These are phyloP conservation scores for Tagetes patula DNA, from an alignment of 129 eudicot species.

Conservation along the genomic window DNA sequence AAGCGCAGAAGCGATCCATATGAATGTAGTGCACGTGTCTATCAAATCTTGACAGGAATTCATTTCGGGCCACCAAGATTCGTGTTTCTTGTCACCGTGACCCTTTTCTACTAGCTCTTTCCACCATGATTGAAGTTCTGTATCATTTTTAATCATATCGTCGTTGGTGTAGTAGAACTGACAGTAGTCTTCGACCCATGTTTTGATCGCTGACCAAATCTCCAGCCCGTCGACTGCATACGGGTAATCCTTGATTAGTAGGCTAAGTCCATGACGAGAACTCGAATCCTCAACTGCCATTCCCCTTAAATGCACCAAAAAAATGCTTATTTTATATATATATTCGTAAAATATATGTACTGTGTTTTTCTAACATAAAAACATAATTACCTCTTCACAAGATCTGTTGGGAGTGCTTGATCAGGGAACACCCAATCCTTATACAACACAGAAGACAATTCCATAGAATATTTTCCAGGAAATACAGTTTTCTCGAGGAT, in stretches of 20 bases:
- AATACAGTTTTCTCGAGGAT: constrained; percentile 42
- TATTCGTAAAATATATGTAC: neutral
- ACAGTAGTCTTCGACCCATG: constrained; percentile 48
- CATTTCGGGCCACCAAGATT: constrained; percentile 52
- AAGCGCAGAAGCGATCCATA: constrained; percentile 46
- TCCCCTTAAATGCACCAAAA: constrained; percentile 29
- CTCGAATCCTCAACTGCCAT: constrained; percentile 44
- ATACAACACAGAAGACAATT: constrained; percentile 44
- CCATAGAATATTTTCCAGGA: constrained; percentile 40
- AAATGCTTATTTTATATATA: no score
- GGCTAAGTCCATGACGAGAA: constrained; percentile 34
- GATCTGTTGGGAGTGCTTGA: constrained; percentile 49
- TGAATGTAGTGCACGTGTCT: constrained; percentile 37
- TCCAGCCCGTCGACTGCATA: constrained; percentile 52
- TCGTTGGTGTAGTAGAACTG: constrained; percentile 35
- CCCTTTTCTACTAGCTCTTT: constrained; percentile 44
- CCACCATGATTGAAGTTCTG: constrained; percentile 61
- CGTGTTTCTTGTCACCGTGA: constrained; percentile 47
- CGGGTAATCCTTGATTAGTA: constrained; percentile 52
- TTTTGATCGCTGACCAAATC: constrained; percentile 47
- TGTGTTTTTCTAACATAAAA: neutral
- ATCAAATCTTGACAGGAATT: constrained; percentile 26
- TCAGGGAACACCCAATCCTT: constrained; percentile 52
- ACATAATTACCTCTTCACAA: constrained; percentile 39
- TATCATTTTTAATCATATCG: constrained; percentile 29